Conservation (phyloP, 257 asterid genomes). For the Voacanga thouarsii region DNA sequence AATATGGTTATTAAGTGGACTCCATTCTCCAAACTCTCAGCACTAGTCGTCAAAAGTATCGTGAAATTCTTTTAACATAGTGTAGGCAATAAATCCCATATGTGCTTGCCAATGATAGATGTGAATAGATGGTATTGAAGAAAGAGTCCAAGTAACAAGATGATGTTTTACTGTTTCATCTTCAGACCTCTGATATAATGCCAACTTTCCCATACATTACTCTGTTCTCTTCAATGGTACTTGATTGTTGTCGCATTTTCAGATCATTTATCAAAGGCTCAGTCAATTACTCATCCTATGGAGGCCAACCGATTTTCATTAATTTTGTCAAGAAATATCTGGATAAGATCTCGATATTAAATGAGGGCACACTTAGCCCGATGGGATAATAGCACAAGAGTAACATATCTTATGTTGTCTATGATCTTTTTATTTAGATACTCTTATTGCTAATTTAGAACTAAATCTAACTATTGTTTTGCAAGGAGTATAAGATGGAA, state of each 20-base stretch:
- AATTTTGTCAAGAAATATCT: conserved; percentile 72
- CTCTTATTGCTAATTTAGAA: too few relatives aligned
- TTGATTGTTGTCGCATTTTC: conserved; percentile 77
- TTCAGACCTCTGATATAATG: conserved; percentile 86
- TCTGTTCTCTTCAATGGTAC: conserved; percentile 84
- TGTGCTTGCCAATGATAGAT: conserved; percentile 48
- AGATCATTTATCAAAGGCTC: too few relatives aligned
- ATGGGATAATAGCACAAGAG: too few relatives aligned
- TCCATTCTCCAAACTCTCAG: conserved; percentile 63
- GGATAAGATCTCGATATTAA: conserved; percentile 73
- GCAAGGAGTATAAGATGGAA: too few relatives aligned
- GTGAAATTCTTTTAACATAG: conserved; percentile 74
- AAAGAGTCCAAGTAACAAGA: conserved; percentile 86
- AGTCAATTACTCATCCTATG: conserved; percentile 76
- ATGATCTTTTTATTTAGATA: too few relatives aligned
- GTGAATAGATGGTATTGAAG: conserved; percentile 85
- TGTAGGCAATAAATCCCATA: conserved; percentile 63
- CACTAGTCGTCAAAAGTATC: conserved; percentile 79
- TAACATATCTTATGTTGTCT: too few relatives aligned
- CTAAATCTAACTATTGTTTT: too few relatives aligned
- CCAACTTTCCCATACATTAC: conserved; percentile 94
- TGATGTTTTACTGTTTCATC: conserved; percentile 78
- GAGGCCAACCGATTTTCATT: conserved; percentile 71
- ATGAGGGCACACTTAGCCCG: conserved; percentile 56
- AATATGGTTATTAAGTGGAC: conserved; percentile 79